Evolutionary conservation across 2,329 filamentous ascomycete genomes (phyloP).

Genomic region (Cladosporium sp.): DNA sequence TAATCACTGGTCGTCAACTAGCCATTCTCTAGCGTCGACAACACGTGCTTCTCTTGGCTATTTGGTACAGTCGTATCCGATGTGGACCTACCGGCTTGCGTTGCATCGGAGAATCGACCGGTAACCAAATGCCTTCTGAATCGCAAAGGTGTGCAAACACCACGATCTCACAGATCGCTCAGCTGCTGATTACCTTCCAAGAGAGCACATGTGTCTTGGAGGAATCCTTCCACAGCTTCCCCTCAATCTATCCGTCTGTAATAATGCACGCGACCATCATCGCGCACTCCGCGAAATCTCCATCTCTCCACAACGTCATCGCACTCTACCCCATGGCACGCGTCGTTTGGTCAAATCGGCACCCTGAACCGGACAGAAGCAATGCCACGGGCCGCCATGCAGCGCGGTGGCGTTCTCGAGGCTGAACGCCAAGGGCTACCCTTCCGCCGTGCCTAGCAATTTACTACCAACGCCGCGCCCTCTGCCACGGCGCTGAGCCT

Average conservation of each 20-base stretch:
- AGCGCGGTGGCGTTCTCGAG: conserved; percentile 4
- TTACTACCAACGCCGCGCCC: conserved; percentile 13
- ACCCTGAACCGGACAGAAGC: conserved; percentile 11
- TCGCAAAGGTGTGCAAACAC: not conserved
- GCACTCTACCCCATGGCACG: conserved; percentile 8
- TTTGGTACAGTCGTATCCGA: not conserved
- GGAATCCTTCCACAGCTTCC: conserved; percentile 9
- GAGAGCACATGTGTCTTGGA: conserved; percentile 14
- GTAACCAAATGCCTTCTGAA: not conserved
- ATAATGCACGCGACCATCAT: not conserved
- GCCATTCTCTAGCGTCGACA: conserved; percentile 4
- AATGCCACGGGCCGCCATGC: conserved; percentile 17
- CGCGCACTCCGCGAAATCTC: conserved; percentile 10
- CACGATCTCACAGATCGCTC: not conserved
- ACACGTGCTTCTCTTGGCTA: conserved; percentile 21
- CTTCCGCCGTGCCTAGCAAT: conserved; percentile 8
- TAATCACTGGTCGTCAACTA: not conserved
- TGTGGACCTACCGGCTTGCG: conserved; percentile 11
- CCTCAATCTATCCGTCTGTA: conserved; percentile 6
- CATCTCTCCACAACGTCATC: conserved; percentile 12
- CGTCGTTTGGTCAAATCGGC: not conserved
- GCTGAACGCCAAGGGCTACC: conserved; percentile 9
- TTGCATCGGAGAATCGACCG: not conserved
- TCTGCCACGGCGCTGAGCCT: conserved; percentile 20
- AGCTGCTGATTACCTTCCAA: conserved; percentile 8